Conservation (phyloP, 2,329 filamentous ascomycete genomes). For the Curvularia verruculosa region DNA sequence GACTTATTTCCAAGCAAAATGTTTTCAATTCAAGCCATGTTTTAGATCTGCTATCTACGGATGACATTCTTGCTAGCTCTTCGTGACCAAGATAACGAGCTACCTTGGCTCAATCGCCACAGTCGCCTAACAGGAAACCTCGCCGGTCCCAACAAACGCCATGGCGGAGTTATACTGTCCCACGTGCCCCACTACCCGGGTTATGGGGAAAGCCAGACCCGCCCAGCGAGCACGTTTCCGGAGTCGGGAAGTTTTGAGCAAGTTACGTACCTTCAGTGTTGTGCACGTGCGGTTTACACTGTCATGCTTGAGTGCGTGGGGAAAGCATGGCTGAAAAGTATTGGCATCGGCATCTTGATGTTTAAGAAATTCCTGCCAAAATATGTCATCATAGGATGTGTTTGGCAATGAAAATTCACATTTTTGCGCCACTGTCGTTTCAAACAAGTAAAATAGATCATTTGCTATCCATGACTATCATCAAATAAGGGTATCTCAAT, state of each 20-base stretch:
- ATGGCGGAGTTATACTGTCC: neutral
- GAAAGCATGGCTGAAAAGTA: neutral
- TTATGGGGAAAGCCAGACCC: neutral
- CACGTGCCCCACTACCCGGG: neutral
- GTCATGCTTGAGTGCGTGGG: neutral
- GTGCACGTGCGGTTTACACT: neutral
- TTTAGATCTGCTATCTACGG: neutral
- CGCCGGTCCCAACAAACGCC: slow-evolving; percentile 1
- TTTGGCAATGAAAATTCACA: neutral
- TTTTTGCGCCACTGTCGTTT: neutral
- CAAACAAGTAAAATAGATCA: neutral
- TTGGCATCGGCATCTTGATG: neutral
- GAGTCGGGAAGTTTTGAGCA: neutral
- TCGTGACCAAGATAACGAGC: neutral
- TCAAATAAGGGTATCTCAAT: slow-evolving; percentile 14
- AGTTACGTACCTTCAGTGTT: neutral
- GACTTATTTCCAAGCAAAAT: neutral
- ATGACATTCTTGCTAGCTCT: too few relatives aligned
- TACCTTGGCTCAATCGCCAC: slow-evolving; percentile 7
- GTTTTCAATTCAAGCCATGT: neutral
- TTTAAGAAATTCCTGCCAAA: neutral
- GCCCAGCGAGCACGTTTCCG: neutral
- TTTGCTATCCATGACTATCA: slow-evolving; percentile 5
- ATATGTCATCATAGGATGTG: neutral
- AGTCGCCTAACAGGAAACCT: slow-evolving; percentile 8